Evolutionary conservation across 768 basidiomycete genomes (phyloP).

Genomic region (Mycena filopes): DNA sequence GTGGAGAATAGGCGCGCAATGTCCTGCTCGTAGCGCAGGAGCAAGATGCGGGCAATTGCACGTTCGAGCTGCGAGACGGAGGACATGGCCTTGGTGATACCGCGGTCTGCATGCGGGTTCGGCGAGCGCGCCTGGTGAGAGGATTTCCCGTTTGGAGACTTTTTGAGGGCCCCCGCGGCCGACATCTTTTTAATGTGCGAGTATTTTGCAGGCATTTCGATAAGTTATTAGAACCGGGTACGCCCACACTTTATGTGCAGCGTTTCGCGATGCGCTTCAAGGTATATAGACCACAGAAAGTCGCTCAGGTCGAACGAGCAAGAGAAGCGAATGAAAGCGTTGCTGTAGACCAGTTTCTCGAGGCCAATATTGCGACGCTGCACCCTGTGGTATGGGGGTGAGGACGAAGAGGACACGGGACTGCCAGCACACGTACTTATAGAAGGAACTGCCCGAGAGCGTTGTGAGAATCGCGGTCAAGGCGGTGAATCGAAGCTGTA

Average conservation of each 20-base stretch:
- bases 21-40: constrained; percentile 79
- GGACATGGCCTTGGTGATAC: constrained; percentile 64
- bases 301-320: neutral
- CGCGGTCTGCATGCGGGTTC: constrained; percentile 63
- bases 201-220: constrained; percentile 73
- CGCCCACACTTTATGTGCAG: constrained; percentile 20
- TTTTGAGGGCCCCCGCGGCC: constrained; percentile 59
- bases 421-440: constrained; percentile 17
- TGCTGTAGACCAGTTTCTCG: neutral
- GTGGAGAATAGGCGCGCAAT: constrained; percentile 81
- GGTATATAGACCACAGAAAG: neutral
- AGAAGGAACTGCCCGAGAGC: neutral
- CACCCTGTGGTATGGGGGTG: neutral
- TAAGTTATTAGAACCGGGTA: neutral
- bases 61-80: constrained; percentile 76
- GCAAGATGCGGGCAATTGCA: constrained; percentile 72
- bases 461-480: too few species aligned
- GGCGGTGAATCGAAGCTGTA: too few species aligned
- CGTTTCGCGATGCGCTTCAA: neutral
- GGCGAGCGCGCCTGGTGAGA: constrained; percentile 47
- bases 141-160: constrained; percentile 38
- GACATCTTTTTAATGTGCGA: constrained; percentile 79
- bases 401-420: neutral
- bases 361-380: neutral
- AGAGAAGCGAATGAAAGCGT: neutral